A percentile compares a stretch with the other conserved stretches of the same genome.
phyloP scores from a whole-genome alignment of 2,329 filamentous ascomycete genomes.

The Rachicladosporium sp. region DNA sequence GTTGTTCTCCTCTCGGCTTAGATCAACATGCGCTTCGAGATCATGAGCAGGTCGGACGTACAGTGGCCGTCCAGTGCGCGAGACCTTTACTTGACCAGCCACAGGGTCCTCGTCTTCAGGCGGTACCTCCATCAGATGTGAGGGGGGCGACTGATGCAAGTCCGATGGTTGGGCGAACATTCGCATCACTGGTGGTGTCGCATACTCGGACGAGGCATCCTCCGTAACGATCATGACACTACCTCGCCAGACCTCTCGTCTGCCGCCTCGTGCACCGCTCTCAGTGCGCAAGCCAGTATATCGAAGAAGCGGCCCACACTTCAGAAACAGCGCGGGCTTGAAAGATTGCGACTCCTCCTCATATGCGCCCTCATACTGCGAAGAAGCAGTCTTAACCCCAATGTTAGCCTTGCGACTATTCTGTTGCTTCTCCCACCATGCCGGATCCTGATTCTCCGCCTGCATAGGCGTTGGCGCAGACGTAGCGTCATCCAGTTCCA shows the following conservation, averaged over 20 bases:
- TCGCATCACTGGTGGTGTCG: constrained; percentile 61
- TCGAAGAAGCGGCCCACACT: constrained; percentile 79
- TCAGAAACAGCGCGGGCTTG: constrained; percentile 70
- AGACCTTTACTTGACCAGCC: constrained; percentile 74
- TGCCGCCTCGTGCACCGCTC: constrained; percentile 22
- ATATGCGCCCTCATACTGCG: constrained; percentile 48
- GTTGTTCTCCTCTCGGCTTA: constrained; percentile 69
- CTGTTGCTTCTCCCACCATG: constrained; percentile 60
- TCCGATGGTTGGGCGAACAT: constrained; percentile 81
- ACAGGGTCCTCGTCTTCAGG: constrained; percentile 83
- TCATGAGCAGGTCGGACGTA: constrained; percentile 86
- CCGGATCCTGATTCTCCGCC: constrained; percentile 17
- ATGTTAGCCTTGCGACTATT: constrained; percentile 12
- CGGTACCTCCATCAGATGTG: constrained; percentile 52
- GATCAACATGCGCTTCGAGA: constrained; percentile 62
- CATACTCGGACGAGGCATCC: constrained; percentile 73
- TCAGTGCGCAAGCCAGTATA: constrained; percentile 75
- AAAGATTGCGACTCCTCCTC: constrained; percentile 59
- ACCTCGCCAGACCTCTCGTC: constrained; percentile 69
- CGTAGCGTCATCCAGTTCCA: constrained; percentile 26
- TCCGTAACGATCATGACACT: constrained; percentile 91
- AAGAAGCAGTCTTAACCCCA: constrained; percentile 2
- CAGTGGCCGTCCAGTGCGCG: constrained; percentile 70
- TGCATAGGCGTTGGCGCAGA: constrained; percentile 4
- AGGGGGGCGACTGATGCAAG: constrained; percentile 65